Percentiles rank a stretch among this genome's conserved stretches.
Evolutionary conservation across 441 rosid species (phyloP).

Genomic region (Jatropha podagrica): DNA sequence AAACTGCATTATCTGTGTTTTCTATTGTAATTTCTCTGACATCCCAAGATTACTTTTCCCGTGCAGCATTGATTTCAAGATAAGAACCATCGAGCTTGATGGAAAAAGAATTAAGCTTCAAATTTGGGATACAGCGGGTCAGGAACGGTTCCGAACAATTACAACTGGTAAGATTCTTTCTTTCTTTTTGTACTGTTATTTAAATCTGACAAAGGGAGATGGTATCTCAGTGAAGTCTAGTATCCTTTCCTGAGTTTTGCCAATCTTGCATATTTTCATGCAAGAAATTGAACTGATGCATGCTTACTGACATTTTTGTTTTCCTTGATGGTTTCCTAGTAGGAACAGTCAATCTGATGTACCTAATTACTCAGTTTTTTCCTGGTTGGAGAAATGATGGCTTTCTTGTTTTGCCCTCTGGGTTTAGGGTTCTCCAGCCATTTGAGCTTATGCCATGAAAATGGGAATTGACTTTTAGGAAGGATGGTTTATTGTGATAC

Average conservation of each 20-base stretch:
- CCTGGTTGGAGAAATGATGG: neutral
- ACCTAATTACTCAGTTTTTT: neutral
- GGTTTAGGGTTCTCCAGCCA: neutral
- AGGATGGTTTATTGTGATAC: neutral
- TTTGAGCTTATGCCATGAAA: neutral
- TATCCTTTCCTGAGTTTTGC: neutral
- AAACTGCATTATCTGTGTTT: neutral
- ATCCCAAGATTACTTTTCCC: constrained; percentile 14
- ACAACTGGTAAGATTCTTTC: constrained; percentile 71
- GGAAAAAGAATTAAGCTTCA: constrained; percentile 95
- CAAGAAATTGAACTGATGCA: constrained; percentile 8
- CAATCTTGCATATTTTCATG: neutral
- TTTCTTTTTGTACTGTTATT: neutral
- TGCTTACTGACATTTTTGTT: neutral
- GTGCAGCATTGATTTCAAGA: constrained; percentile 92
- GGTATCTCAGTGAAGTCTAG: neutral
- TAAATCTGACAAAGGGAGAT: constrained; percentile 1
- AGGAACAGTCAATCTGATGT: neutral
- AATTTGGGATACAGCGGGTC: constrained; percentile 99
- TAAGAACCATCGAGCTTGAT: constrained; percentile 95
- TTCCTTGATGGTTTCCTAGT: neutral
- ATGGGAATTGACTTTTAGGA: neutral
- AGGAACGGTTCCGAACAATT: constrained; percentile 95
- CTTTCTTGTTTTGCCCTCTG: constrained; percentile 17
- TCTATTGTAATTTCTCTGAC: neutral